phyloP scores from a whole-genome alignment of 192 early-diverging fungal genomes.

The Backusella australiensis region DNA sequence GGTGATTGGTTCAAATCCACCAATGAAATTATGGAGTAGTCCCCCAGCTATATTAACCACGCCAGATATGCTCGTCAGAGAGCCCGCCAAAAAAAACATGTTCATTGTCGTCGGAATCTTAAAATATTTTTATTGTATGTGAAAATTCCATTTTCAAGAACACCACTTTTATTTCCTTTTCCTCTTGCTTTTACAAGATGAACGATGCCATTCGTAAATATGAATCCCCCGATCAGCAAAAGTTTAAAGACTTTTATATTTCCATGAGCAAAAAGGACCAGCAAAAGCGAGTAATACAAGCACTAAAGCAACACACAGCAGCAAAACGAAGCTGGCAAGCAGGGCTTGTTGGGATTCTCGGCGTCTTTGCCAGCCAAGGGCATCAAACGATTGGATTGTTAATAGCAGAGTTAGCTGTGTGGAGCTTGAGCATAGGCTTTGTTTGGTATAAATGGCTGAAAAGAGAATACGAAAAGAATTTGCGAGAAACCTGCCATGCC shows the following conservation, averaged over 20 bases:
- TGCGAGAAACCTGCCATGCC: neutral
- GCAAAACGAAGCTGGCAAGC: constrained; percentile 11
- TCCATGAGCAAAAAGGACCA: neutral
- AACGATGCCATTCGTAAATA: constrained; percentile 14
- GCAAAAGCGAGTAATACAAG: neutral
- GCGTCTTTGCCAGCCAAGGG: neutral
- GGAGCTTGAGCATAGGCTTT: constrained; percentile 6
- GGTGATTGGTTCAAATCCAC: too few relatives aligned
- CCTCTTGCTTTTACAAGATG: neutral
- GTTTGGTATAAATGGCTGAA: constrained; percentile 16
- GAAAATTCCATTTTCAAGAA: neutral
- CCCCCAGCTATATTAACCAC: too few relatives aligned
- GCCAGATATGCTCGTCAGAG: too few relatives aligned
- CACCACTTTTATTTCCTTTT: neutral
- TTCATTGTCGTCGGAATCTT: too few relatives aligned
- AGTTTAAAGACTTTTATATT: constrained; percentile 2
- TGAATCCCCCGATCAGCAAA: constrained; percentile 3
- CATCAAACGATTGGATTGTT: too few relatives aligned
- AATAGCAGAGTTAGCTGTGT: neutral
- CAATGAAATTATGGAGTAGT: too few relatives aligned
- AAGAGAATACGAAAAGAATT: neutral
- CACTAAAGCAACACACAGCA: neutral
- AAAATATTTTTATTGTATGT: too few relatives aligned
- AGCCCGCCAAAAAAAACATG: too few relatives aligned
- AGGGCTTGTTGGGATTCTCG: constrained; percentile 8